Percentiles rank a stretch among this genome's conserved stretches.
phyloP scores from a whole-genome alignment of 2,329 filamentous ascomycete genomes.

The Neonectria punicea region DNA sequence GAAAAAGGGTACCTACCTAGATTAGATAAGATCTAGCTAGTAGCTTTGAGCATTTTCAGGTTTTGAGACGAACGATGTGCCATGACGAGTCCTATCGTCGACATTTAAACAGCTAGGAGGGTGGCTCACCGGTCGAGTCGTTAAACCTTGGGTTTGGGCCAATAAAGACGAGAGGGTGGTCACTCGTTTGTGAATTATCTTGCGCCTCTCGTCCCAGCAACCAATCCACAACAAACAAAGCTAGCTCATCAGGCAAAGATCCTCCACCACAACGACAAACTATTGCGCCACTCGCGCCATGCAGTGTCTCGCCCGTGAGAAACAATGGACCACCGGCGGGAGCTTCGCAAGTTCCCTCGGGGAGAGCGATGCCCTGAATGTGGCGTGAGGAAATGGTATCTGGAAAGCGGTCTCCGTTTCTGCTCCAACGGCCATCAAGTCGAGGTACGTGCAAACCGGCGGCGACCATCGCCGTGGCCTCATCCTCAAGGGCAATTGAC shows the following conservation, averaged over 20 bases:
- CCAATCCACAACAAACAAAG: neutral
- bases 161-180: neutral
- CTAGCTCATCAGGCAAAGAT: neutral
- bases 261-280: neutral
- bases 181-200: neutral
- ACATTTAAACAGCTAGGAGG: neutral
- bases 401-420: constrained; percentile 80
- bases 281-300: neutral
- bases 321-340: constrained; percentile 54
- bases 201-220: neutral
- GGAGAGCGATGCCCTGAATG: constrained; percentile 71
- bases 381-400: constrained; percentile 76
- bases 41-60: neutral
- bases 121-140: neutral
- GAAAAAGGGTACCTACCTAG: neutral
- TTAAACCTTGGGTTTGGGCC: neutral
- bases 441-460: constrained; percentile 63
- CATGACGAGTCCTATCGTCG: neutral
- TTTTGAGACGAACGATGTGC: neutral
- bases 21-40: constrained; percentile 1
- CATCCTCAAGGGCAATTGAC: too few species aligned
- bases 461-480: neutral
- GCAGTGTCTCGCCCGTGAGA: constrained; percentile 2
- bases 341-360: constrained; percentile 62
- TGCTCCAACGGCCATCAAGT: constrained; percentile 85